These are phyloP conservation scores for Scytalidium lignicola DNA, from an alignment of 2,329 filamentous ascomycete genomes.

Conservation along the genomic window DNA sequence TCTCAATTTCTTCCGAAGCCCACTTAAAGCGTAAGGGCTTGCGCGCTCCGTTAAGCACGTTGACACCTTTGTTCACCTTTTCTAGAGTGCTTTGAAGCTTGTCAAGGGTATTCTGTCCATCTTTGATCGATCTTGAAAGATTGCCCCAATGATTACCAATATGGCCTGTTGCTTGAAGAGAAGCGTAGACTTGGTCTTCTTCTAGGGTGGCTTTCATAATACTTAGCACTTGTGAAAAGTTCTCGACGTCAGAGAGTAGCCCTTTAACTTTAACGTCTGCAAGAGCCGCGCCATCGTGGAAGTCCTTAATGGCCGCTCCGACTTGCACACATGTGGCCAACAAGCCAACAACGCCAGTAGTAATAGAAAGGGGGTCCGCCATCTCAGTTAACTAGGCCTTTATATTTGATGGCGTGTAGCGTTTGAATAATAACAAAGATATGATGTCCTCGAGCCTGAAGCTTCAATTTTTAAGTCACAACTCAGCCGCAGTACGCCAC, in stretches of 20 bases:
- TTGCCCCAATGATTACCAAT: constrained; percentile 11
- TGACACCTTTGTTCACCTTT: constrained; percentile 69
- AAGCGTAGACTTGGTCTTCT: constrained; percentile 3
- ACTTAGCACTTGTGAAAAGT: constrained; percentile 10
- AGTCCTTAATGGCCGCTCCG: constrained; percentile 5
- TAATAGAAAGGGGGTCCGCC: constrained; percentile 12
- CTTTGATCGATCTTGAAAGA: constrained; percentile 6
- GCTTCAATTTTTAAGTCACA: too few species aligned
- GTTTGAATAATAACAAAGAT: too few species aligned
- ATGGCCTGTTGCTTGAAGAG: constrained; percentile 11
- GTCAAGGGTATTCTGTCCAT: constrained; percentile 11
- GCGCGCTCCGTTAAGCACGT: constrained; percentile 51
- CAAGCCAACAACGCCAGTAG: constrained; percentile 8
- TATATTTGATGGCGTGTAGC: too few species aligned
- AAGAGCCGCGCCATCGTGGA: constrained; percentile 7
- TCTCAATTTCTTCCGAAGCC: constrained; percentile 9
- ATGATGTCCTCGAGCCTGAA: too few species aligned
- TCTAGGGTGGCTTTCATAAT: constrained; percentile 12
- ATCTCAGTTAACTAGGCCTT: neutral
- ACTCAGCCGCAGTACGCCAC: too few species aligned
- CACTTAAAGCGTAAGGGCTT: constrained; percentile 11
- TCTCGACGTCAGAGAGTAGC: constrained; percentile 11
- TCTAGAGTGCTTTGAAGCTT: constrained; percentile 59
- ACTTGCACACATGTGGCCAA: constrained; percentile 5
- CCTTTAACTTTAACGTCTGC: constrained; percentile 10